Evolutionary conservation across 208 protist genomes (phyloP).

Genomic region (Trypanosoma mega): DNA sequence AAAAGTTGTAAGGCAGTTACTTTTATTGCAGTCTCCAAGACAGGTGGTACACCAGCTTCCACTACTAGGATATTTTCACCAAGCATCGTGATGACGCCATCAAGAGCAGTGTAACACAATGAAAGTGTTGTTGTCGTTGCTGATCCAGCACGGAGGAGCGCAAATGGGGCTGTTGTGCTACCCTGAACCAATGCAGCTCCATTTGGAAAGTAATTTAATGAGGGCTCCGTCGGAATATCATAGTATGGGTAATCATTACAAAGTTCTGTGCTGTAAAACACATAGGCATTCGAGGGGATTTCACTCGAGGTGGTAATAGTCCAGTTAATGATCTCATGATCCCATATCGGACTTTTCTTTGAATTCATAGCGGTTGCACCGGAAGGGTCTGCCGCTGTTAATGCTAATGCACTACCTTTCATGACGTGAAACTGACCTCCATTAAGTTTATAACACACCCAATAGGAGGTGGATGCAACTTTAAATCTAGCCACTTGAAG

Average conservation of each 20-base stretch:
- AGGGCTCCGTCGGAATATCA: conserved; percentile 11
- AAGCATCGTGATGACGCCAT: conserved; percentile 33
- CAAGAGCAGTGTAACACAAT: conserved; percentile 54
- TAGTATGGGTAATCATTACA: conserved; percentile 83
- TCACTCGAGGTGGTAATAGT: conserved; percentile 37
- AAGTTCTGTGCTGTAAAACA: conserved; percentile 72
- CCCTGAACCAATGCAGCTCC: conserved; percentile 20
- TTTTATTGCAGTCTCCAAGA: conserved; percentile 22
- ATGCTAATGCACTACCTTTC: conserved; percentile 6
- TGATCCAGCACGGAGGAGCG: conserved; percentile 13
- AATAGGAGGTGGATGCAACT: conserved; percentile 30
- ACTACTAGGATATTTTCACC: conserved; percentile 36
- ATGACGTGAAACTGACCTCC: conserved; percentile 81
- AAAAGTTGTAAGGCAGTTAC: conserved; percentile 41
- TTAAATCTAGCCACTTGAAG: conserved; percentile 44
- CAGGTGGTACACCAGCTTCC: conserved; percentile 42
- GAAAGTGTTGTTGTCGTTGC: conserved; percentile 25
- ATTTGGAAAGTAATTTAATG: conserved; percentile 6
- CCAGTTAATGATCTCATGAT: conserved; percentile 70
- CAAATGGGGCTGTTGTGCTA: background rate
- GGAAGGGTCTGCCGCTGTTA: conserved; percentile 39
- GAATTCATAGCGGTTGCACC: conserved; percentile 37
- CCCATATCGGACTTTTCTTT: conserved; percentile 30
- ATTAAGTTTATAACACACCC: conserved; percentile 87
- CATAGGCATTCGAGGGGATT: conserved; percentile 26